Evolutionary conservation across 805 yeast genomes (phyloP), one percentile per base, ranked within the genome.

Genomic region (Alloascoidea hylecoeti): DNA sequence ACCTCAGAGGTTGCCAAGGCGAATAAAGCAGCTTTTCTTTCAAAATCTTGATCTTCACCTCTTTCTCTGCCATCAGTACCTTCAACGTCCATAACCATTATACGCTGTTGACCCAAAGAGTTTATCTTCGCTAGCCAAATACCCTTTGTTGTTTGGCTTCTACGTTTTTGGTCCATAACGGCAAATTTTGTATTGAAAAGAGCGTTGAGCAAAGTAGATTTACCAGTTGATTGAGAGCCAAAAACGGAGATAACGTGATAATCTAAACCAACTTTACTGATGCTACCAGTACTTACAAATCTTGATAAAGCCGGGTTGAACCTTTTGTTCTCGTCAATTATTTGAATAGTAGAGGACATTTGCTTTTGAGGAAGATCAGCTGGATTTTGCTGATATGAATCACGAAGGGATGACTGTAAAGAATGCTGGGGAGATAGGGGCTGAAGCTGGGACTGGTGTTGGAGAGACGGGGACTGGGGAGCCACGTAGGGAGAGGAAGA

Each of bases 21-120:
- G 63, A 92, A 92, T 34, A 92, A 62, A 0, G 97, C 97, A 1
- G 96, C 88, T 49, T 92, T 92, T 41, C 98, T 72, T 58, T 92
- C 98, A 56, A 92, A 92, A 58, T 92, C 98, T 58, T 92, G 96
- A 57, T 92, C 97, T 50, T 92, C 98, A 17, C 97, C 97, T 40
- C 96, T 72, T 59, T 92, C 98, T 42, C 96, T 71, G 36, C 98
- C 97, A 60, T 92, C 98, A 1, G 96, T 88, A 36, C 98, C 98
- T 60, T 92, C 98, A n/a, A 92, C 97, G 53, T 92, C 98, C 70
- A 92, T 70, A 2, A 92, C 94, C 43, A 84, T 68, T 6, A 85
- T 64, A 44, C 30, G 30, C 30, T 23, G 53, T 39, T 6, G 50
- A n/a, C 30, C 30, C 30, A 23, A 23, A 9, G 30, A 23, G 30